Evolutionary conservation across 2,329 filamentous ascomycete species (phyloP), one percentile per base, ranked within the genome.

Genomic region (Aureobasidium vineae): DNA sequence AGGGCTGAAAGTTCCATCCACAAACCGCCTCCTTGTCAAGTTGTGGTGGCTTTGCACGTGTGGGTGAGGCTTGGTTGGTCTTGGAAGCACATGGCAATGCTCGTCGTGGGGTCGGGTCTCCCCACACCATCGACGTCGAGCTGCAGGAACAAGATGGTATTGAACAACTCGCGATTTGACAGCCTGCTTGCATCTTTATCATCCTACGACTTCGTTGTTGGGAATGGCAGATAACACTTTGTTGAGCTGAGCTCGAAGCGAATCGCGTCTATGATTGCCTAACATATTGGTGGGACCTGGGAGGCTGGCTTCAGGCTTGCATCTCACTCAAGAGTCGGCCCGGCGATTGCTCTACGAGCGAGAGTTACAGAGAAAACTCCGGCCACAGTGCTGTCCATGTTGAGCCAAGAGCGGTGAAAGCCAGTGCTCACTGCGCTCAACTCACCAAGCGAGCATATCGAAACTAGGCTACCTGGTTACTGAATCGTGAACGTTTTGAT

Each of bases 311-410:
- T 52, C 33, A 21, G 41, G 16, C 45, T 38, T 63, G 59, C 13
- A 63, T 28, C 36, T 63, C 59, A 40, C 16, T 63, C 60, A 54
- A 36, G 3, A 64, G 49, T 64, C 61, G 61, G 61, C 49, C 61
- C 61, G 61, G 61, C 23, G 28, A 13, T 33, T 40, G 33, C n/a
- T 40, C 19, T 31, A 31, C n/a, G 47, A 54, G 61, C 61, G 38
- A 64, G 49, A 16, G 16, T 64, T 38, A 54, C 61, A 64, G 61
- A 64, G 61, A 64, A 64, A 64, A 53, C 47, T 54, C 61, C 61
- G 61, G 38, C 5, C 40, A 45, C 36, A 54, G 28, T 49, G 61
- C 61, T 64, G 49, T 26, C 11, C 36, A 54, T 26, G 59, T 16
- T 16, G 59, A 16, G 43, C 45, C 59, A 63, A 50, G 59, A 63